These are phyloP conservation scores for Microbotryum saponariae DNA, from an alignment of 1,284 basidiomycete genomes.

Conservation along the genomic window DNA sequence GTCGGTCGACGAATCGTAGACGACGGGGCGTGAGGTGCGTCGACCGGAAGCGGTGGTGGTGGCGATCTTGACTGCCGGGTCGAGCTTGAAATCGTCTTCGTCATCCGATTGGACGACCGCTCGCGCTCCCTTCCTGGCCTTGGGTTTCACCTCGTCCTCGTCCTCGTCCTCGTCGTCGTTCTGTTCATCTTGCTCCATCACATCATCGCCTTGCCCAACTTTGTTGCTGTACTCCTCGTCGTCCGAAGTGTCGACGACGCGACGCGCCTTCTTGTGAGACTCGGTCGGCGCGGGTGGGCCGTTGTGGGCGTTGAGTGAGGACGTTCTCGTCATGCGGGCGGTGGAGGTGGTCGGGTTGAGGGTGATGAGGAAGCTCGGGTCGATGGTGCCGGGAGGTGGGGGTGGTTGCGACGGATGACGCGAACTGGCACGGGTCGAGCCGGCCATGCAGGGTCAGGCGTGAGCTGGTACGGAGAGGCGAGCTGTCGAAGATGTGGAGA, in stretches of 20 bases:
- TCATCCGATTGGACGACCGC: slow-evolving; percentile 38
- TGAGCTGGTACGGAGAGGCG: too few species aligned
- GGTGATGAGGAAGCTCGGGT: too few species aligned
- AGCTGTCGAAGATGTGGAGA: too few species aligned
- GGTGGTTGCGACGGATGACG: too few species aligned
- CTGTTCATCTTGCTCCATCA: not conserved
- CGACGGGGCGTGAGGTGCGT: slow-evolving; percentile 9
- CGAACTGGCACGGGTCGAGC: too few species aligned
- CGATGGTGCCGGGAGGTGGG: too few species aligned
- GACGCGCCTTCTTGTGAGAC: not conserved
- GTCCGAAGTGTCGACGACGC: not conserved
- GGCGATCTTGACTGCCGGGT: slow-evolving; percentile 47
- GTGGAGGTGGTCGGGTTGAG: not conserved
- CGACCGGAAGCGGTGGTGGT: slow-evolving; percentile 18
- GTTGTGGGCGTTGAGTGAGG: not conserved
- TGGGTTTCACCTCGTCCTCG: slow-evolving; percentile 1
- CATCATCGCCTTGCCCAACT: not conserved
- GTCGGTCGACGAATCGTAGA: slow-evolving; percentile 13
- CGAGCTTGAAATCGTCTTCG: slow-evolving; percentile 50
- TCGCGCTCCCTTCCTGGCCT: not conserved
- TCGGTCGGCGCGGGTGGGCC: not conserved
- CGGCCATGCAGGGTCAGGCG: too few species aligned
- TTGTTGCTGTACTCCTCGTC: not conserved
- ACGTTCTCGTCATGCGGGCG: not conserved
- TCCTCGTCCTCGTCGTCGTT: not conserved